Percentiles rank a stretch among this genome's conserved stretches.
Conservation (phyloP, 164 flowering plant species). For the Magnolia sinica region DNA sequence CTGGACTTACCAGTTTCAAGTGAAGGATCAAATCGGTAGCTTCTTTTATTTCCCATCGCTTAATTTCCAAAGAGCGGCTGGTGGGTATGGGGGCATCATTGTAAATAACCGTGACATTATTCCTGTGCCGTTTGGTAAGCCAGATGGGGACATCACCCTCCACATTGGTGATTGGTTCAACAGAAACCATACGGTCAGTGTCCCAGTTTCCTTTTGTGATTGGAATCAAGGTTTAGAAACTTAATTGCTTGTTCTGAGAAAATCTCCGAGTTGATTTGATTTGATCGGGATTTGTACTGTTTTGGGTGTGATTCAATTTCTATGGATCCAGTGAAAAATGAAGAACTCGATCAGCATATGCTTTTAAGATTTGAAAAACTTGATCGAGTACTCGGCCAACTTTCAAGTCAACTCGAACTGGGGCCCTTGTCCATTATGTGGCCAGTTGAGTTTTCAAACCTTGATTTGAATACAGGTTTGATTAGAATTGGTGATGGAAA, state of each 20-base stretch:
- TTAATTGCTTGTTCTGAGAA: background rate
- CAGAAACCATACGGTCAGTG: conserved; percentile 78
- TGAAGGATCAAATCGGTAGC: conserved; percentile 98
- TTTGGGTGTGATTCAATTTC: background rate
- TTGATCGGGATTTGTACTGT: background rate
- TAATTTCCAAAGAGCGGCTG: conserved; percentile 83
- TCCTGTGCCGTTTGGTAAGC: conserved; percentile 71
- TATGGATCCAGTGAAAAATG: background rate
- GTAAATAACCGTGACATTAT: conserved; percentile 66
- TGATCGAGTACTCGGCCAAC: no score
- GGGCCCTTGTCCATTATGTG: no score
- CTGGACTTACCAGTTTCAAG: conserved; percentile 93
- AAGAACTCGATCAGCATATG: background rate
- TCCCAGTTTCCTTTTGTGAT: background rate
- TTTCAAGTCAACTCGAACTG: no score
- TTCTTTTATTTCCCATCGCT: conserved; percentile 92
- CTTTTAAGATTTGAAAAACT: background rate
- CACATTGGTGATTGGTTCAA: conserved; percentile 94
- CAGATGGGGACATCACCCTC: conserved; percentile 73
- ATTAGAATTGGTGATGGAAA: background rate
- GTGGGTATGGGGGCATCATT: conserved; percentile 81
- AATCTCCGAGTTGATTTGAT: background rate
- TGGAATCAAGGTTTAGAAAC: background rate
- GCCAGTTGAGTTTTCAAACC: background rate
- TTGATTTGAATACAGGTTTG: background rate